A percentile compares a stretch with the other conserved stretches of the same genome.
phyloP scores from a whole-genome alignment of 805 yeast genomes.

The Monosporozyma servazzii region DNA sequence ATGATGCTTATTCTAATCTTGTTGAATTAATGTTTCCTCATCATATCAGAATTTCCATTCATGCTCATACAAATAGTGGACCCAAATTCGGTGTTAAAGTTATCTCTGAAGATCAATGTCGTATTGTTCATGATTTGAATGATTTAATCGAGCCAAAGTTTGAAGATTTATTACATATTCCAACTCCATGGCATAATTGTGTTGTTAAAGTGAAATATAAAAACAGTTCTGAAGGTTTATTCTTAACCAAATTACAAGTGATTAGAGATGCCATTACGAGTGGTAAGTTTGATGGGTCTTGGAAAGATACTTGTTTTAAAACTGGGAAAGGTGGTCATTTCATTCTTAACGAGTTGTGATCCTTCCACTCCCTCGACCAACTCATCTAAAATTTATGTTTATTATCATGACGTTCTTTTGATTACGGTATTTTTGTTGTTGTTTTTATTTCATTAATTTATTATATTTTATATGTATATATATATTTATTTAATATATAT shows the following conservation, averaged over 20 bases:
- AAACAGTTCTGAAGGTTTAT: constrained; percentile 28
- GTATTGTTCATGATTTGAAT: constrained; percentile 37
- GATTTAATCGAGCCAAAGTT: constrained; percentile 34
- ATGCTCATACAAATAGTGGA: constrained; percentile 50
- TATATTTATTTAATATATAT: neutral
- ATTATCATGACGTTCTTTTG: neutral
- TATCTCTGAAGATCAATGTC: constrained; percentile 37
- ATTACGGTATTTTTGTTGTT: neutral
- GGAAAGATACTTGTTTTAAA: constrained; percentile 28
- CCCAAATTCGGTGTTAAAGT: constrained; percentile 52
- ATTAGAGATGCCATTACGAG: constrained; percentile 31
- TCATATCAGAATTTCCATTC: constrained; percentile 51
- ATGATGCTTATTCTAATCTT: constrained; percentile 56
- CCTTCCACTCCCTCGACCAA: neutral
- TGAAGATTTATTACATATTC: constrained; percentile 50
- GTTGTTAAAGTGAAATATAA: constrained; percentile 30
- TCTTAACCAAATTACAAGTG: constrained; percentile 31
- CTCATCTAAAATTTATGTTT: neutral
- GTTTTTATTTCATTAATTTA: constrained; percentile 1
- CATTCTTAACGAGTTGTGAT: constrained; percentile 4
- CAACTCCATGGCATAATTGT: constrained; percentile 60
- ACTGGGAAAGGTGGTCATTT: constrained; percentile 32
- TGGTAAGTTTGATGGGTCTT: constrained; percentile 30
- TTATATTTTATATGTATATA: neutral
- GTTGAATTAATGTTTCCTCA: constrained; percentile 52